phyloP scores from a whole-genome alignment of 148 eudicot genomes.

The Camellia sinensis region DNA sequence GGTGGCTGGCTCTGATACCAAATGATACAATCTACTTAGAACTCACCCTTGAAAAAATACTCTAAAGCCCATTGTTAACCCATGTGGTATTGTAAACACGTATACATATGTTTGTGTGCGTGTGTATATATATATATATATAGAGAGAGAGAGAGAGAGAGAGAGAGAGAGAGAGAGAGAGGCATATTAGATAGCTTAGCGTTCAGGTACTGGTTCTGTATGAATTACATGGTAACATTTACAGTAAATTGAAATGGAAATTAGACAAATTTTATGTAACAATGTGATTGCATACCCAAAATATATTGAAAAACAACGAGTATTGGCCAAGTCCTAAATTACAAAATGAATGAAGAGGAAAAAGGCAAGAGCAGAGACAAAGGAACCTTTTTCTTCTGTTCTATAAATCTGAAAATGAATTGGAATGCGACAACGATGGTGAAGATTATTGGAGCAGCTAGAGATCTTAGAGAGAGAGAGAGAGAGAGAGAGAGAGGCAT shows the following conservation, averaged over 20 bases:
- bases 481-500: too few relatives aligned
- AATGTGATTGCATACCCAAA: background rate
- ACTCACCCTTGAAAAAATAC: too few relatives aligned
- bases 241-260: background rate
- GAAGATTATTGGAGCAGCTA: conserved; percentile 50
- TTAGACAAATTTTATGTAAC: background rate
- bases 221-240: background rate
- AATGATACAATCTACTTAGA: too few relatives aligned
- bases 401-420: conserved; percentile 25
- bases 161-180: too few relatives aligned
- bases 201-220: background rate
- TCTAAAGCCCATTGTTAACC: too few relatives aligned
- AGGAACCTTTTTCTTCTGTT: conserved; percentile 26
- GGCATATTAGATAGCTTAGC: background rate
- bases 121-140: too few relatives aligned
- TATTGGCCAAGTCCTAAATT: background rate
- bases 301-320: background rate
- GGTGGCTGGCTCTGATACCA: too few relatives aligned
- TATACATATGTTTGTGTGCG: too few relatives aligned
- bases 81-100: too few relatives aligned
- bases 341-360: background rate
- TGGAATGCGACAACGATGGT: conserved; percentile 34
- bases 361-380: background rate
- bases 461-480: too few relatives aligned
- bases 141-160: too few relatives aligned